A percentile compares a stretch with the other conserved stretches of the same genome.
These are phyloP conservation scores for Boletus calvinii DNA, from an alignment of 1,284 basidiomycete species.

Conservation along the genomic window DNA sequence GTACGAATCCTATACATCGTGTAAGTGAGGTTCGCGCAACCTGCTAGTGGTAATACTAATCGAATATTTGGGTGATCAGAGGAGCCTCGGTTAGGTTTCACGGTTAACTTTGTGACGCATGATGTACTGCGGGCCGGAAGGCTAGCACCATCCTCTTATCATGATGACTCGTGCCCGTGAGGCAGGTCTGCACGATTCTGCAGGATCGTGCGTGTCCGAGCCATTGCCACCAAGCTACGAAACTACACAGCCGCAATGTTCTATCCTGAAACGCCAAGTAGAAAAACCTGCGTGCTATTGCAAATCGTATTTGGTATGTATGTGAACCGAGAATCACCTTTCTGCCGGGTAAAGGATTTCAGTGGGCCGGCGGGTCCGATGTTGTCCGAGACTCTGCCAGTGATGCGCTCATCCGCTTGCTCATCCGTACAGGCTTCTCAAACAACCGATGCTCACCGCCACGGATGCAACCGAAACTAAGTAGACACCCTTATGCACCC, in stretches of 20 bases:
- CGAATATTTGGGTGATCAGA: neutral
- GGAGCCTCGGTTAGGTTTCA: slow-evolving; percentile 1
- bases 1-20: no score
- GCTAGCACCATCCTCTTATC: neutral
- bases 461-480: no score
- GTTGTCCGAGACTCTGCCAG: neutral
- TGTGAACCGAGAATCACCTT: neutral
- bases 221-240: neutral
- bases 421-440: no score
- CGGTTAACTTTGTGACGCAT: neutral
- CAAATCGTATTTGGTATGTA: neutral
- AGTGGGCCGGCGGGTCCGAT: neutral
- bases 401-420: no score
- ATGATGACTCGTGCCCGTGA: neutral
- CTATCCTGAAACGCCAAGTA: slow-evolving; percentile 19
- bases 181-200: neutral
- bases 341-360: neutral
- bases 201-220: neutral
- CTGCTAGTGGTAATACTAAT: no score
- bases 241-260: neutral
- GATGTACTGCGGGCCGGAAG: neutral
- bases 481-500: neutral
- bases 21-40: no score
- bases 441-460: no score
- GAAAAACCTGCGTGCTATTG: neutral